Evolutionary conservation across 2,329 filamentous ascomycete genomes (phyloP).

Genomic region (Aureobasidium sp.): DNA sequence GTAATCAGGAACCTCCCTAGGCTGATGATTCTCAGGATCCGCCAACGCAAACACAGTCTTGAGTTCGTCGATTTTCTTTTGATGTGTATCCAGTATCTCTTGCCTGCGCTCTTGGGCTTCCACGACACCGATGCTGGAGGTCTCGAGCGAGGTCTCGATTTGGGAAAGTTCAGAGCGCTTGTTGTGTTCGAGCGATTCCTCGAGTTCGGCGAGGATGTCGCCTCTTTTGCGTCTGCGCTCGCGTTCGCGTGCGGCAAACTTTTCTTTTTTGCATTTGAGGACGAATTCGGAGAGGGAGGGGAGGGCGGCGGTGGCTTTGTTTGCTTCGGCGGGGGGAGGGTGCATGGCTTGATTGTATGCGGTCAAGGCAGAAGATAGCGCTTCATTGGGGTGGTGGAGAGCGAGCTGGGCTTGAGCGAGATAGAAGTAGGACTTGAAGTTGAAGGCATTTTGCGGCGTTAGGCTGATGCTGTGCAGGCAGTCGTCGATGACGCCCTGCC

Average conservation of each 20-base stretch:
- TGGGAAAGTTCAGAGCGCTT: slow-evolving; percentile 37
- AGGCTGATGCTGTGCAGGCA: slow-evolving; percentile 68
- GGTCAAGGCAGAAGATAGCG: slow-evolving; percentile 59
- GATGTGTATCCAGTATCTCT: slow-evolving; percentile 37
- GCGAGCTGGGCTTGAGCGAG: slow-evolving; percentile 75
- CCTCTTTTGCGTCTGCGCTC: slow-evolving; percentile 49
- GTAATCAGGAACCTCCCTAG: slow-evolving; percentile 65
- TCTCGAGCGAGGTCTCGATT: slow-evolving; percentile 25
- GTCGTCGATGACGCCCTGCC: slow-evolving; percentile 69
- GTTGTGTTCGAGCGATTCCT: slow-evolving; percentile 45
- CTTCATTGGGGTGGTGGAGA: slow-evolving; percentile 64
- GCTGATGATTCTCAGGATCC: slow-evolving; percentile 37
- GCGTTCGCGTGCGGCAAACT: slow-evolving; percentile 72
- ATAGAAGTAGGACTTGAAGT: slow-evolving; percentile 70
- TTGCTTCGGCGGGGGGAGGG: slow-evolving; percentile 53
- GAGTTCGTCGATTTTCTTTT: slow-evolving; percentile 39
- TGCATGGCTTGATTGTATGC: slow-evolving; percentile 55
- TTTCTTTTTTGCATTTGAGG: slow-evolving; percentile 72
- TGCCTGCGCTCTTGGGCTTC: slow-evolving; percentile 42
- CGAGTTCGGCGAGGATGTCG: slow-evolving; percentile 55
- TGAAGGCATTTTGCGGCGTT: slow-evolving; percentile 48
- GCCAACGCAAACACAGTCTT: slow-evolving; percentile 41
- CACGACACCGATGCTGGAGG: slow-evolving; percentile 35
- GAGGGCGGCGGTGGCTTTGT: slow-evolving; percentile 25
- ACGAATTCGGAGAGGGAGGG: slow-evolving; percentile 60